Conservation (phyloP, 2,329 filamentous ascomycete genomes). For the Pseudohalonectria lignicola region DNA sequence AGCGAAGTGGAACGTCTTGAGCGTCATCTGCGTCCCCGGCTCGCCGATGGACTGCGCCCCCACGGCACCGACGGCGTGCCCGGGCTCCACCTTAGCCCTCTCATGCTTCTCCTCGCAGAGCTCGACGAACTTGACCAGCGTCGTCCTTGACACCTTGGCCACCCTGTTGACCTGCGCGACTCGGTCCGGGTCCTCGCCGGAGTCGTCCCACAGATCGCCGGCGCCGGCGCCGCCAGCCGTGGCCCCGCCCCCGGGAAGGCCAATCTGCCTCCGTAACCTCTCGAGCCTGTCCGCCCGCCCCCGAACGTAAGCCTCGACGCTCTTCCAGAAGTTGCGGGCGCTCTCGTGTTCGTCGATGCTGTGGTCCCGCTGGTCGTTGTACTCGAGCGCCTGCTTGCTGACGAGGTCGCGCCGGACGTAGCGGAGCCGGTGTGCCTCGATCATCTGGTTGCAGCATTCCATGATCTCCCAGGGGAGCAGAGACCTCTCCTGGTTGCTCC, state of each 20-base stretch:
- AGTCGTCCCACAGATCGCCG: conserved; percentile 10
- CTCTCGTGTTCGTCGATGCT: conserved; percentile 73
- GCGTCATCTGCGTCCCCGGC: conserved; percentile 96
- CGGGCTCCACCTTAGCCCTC: conserved; percentile 83
- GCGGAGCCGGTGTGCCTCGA: conserved; percentile 57
- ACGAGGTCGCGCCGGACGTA: conserved; percentile 50
- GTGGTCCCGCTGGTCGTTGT: conserved; percentile 58
- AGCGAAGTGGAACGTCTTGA: conserved; percentile 99
- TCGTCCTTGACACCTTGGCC: conserved; percentile 69
- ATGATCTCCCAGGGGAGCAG: conserved; percentile 67
- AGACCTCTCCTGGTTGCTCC: conserved; percentile 64
- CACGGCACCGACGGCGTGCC: conserved; percentile 90
- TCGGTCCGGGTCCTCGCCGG: conserved; percentile 14
- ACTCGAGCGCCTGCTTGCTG: conserved; percentile 51
- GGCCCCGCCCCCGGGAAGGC: conserved; percentile 20
- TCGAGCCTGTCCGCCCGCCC: conserved; percentile 51
- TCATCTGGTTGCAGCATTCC: conserved; percentile 52
- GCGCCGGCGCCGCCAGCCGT: conserved; percentile 14
- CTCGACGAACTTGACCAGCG: conserved; percentile 64
- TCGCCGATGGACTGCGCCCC: conserved; percentile 97
- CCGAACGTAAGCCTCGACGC: conserved; percentile 62
- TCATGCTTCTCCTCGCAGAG: conserved; percentile 85
- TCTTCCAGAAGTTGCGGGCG: conserved; percentile 68
- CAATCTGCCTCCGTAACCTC: conserved; percentile 36
- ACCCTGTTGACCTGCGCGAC: conserved; percentile 53